Percentiles rank a stretch among this genome's conserved stretches.
These are phyloP conservation scores for Fusarium sacchari DNA, from an alignment of 2,329 filamentous ascomycete genomes.

Conservation along the genomic window DNA sequence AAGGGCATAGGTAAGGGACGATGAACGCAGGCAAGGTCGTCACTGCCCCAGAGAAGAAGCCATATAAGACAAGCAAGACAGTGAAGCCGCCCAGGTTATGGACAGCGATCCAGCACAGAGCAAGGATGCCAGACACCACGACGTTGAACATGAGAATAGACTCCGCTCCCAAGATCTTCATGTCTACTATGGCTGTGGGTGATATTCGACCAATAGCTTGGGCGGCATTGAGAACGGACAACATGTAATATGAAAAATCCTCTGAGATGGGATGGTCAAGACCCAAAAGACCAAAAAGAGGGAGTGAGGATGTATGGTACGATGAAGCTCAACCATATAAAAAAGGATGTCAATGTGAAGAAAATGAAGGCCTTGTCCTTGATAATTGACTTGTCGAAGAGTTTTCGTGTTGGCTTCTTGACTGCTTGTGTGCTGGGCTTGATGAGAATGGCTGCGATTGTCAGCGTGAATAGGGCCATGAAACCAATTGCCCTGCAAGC, in stretches of 20 bases:
- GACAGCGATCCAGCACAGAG: neutral
- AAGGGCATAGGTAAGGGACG: neutral
- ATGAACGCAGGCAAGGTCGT: neutral
- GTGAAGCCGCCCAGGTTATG: neutral
- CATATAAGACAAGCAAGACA: neutral
- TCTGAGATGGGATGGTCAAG: neutral
- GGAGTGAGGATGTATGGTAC: neutral
- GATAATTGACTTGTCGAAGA: neutral
- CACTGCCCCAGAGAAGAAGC: neutral
- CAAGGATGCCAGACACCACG: neutral
- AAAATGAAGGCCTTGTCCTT: neutral
- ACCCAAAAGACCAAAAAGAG: neutral
- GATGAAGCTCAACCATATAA: neutral
- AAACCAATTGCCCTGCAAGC: neutral
- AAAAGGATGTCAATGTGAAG: neutral
- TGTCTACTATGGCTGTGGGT: neutral
- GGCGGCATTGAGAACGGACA: neutral
- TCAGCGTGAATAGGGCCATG: neutral
- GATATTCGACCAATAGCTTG: neutral
- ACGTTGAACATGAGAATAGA: neutral
- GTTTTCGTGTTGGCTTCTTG: neutral
- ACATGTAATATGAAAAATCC: neutral
- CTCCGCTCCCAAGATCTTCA: neutral
- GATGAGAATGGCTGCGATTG: neutral
- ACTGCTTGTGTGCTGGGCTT: neutral